Conservation (phyloP, 768 basidiomycete species). For the Leccinum boreale region DNA sequence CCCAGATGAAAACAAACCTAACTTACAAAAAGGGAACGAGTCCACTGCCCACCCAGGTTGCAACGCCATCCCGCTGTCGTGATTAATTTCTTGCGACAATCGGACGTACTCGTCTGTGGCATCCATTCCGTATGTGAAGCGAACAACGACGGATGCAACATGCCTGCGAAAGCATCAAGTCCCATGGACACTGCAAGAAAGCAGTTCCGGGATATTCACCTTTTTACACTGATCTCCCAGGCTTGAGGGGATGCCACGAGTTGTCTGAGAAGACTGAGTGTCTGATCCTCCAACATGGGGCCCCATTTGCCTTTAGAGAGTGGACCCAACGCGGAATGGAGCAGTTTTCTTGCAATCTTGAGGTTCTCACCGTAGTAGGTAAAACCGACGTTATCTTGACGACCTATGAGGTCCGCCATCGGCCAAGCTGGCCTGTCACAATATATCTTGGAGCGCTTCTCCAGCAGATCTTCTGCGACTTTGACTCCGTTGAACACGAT, state of each 20-base stretch:
- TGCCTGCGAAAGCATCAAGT: constrained; percentile 19
- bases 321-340: constrained; percentile 36
- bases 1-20: not conserved
- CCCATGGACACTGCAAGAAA: not conserved
- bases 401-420: constrained; percentile 41
- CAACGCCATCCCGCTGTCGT: constrained; percentile 20
- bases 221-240: constrained; percentile 3
- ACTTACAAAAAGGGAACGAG: constrained; percentile 37
- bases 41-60: constrained; percentile 40
- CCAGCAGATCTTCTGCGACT: constrained; percentile 42
- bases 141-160: constrained; percentile 35
- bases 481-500: constrained; percentile 43
- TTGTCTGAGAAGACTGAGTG: constrained; percentile 1
- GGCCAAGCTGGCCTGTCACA: constrained; percentile 49
- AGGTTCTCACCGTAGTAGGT: constrained; percentile 10
- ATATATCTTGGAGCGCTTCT: constrained; percentile 42
- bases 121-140: constrained; percentile 41
- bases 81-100: constrained; percentile 32
- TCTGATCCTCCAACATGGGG: constrained; percentile 5
- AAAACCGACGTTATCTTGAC: constrained; percentile 39
- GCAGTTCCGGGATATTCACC: not conserved
- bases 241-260: not conserved
- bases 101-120: constrained; percentile 29
- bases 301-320: not conserved
- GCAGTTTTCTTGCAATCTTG: constrained; percentile 39